Evolutionary conservation across 2,329 filamentous ascomycete species (phyloP), one percentile per base, ranked within the genome.

Genomic region (Cladobotryum mycophilum): DNA sequence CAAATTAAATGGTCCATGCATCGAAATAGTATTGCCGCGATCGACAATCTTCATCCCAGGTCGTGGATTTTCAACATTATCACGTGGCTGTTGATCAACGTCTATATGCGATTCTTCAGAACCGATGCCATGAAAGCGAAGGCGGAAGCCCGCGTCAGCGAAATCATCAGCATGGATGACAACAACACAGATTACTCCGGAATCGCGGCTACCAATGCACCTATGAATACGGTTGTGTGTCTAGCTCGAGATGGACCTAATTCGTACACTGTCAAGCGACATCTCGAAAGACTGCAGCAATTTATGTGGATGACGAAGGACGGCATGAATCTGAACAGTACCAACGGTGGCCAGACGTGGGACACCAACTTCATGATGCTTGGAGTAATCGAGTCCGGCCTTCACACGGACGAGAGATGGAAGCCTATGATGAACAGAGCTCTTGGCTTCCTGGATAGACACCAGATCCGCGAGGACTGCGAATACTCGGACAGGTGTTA

Each of bases 291-390:
- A 4, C 69, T 96, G 12, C 79, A 88, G 41, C 93, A 97, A 61
- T 95, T 85, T 55, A 69, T 97, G 33, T 99, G 92, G 91, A 76
- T 97, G 44, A 96, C 95, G 56, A 68, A 84, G 33, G 91, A 96
- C 64, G 93, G 93, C 5, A 89, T 99, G 88, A 77, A 97, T 44
- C 86, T 86, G 69, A 96, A 96, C 60, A 93, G 93, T 35, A 99
- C 93, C 9, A 97, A 99, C 59, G 93, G 93, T n/a, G 91, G 96
- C 1, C 93, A 99, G 68, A 87, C 84, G 56, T 99, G 93, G 93
- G 93, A 99, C 64, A 99, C 93, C 0, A 80, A 89, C 1, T 97
- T 97, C 64, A 73, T 86, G 17, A 89, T 96, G 34, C 90, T 96
- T 67, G 85, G 88, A 1, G 80, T 88, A 5, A 80, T 89, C 47